A percentile compares a stretch with the other conserved stretches of the same genome.
Conservation (phyloP, 805 yeast species). For the Lachancea mirantina region DNA sequence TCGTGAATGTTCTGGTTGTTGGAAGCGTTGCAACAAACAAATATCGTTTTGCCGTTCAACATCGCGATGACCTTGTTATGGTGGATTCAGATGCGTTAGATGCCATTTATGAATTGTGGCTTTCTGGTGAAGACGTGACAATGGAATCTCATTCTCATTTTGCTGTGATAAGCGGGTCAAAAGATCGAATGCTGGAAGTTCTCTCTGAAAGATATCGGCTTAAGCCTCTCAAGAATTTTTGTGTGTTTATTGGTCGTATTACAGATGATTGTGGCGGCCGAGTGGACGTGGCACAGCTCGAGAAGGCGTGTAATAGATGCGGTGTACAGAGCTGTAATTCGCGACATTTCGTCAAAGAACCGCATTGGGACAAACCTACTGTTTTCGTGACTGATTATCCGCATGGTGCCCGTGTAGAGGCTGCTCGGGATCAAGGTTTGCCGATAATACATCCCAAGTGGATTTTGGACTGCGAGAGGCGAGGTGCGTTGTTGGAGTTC, state of each 20-base stretch:
- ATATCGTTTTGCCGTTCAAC: constrained; percentile 23
- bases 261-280: constrained; percentile 4
- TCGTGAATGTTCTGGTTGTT: constrained; percentile 51
- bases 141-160: constrained; percentile 8
- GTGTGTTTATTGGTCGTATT: constrained; percentile 28
- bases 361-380: constrained; percentile 9
- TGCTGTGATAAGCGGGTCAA: constrained; percentile 2
- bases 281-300: constrained; percentile 3
- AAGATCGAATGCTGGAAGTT: constrained; percentile 7
- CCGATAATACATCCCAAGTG: constrained; percentile 39
- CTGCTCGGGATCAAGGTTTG: constrained; percentile 35
- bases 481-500: constrained; percentile 36
- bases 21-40: constrained; percentile 37
- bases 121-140: constrained; percentile 20
- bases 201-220: constrained; percentile 5
- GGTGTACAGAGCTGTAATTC: constrained; percentile 9
- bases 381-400: constrained; percentile 26
- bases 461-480: constrained; percentile 35
- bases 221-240: constrained; percentile 19
- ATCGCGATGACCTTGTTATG: constrained; percentile 25
- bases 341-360: constrained; percentile 10
- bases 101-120: constrained; percentile 26
- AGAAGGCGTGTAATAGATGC: constrained; percentile 4
- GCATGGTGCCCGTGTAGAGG: constrained; percentile 26
- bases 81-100: constrained; percentile 15